Base-by-base conservation (phyloP, 495 filamentous ascomycete species). In the Evansstolkia leycettana region DNA sequence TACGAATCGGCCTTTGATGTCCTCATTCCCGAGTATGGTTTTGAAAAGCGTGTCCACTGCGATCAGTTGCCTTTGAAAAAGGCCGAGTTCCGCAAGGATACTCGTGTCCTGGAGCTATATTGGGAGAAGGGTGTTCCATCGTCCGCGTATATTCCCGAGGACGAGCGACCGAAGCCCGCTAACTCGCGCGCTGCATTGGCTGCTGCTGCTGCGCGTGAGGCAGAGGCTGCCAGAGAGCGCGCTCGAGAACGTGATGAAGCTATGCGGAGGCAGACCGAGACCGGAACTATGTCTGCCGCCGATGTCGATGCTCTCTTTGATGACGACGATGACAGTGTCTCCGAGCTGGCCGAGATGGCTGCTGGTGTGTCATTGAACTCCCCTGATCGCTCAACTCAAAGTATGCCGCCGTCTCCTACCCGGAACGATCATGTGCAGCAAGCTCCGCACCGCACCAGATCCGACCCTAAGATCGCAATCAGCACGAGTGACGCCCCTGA, bases 81-180 rank as follows among this genome's bases (percentile, higher is more conserved):
- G 69, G 90, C 90, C 13, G 90, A 98, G 55, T 98, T 86, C 57
- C 77, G 93, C 54, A 98, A 95, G 71, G 84, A 89, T 47, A 80
- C 84, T 57, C 76, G 90, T 38, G 73, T 95, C 18, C 65, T 98
- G 33, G 90, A 98, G 58, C 72, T 98, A 4, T 96, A 94, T 66
- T 98, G 90, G 90, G 90, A 98, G 75, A 98, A 96, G 72, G 90
- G 90, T 36, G 84, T 95, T 17, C 87, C 89, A 16, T 95, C 89
- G 15, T 94, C 87, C 17, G 83, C 87, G 10, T 98, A 94, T 46
- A 80, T 96, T 38, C 92, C 90, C 5, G 90, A 98, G 50, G 90
- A 98, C 55, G 90, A 98, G 58, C 80, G 87, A 29, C 87, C 89
- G 24, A 87, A 87, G 67, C 76, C 83, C 15, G 57, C 48, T 16